Percentiles rank a stretch among this genome's conserved stretches.
phyloP scores from a whole-genome alignment of 768 basidiomycete genomes.

The Paxillus rubicundulus region DNA sequence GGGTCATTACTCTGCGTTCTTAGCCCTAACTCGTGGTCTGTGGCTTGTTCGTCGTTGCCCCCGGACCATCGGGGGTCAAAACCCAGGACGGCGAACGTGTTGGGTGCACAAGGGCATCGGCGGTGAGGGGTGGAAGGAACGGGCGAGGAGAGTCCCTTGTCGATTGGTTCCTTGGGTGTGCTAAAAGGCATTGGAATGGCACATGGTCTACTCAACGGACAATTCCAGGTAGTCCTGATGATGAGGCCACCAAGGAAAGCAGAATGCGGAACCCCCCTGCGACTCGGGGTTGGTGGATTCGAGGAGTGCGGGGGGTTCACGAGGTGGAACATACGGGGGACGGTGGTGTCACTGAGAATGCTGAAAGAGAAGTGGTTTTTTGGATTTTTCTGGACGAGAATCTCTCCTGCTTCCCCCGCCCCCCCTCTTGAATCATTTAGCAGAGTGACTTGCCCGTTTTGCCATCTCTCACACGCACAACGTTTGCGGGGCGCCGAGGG shows the following conservation, averaged over 20 bases:
- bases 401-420: too few relatives aligned
- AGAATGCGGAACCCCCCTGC: too few relatives aligned
- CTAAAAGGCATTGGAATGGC: background rate
- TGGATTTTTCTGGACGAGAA: too few relatives aligned
- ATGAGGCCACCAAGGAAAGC: background rate
- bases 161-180: constrained; percentile 23
- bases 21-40: constrained; percentile 6
- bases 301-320: too few relatives aligned
- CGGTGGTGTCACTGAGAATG: too few relatives aligned
- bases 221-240: background rate
- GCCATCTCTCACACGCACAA: too few relatives aligned
- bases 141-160: constrained; percentile 21
- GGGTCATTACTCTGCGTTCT: constrained; percentile 8
- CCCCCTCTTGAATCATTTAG: too few relatives aligned
- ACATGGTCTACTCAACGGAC: background rate
- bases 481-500: too few relatives aligned
- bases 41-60: constrained; percentile 2
- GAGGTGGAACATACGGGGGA: too few relatives aligned
- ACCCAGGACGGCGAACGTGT: background rate
- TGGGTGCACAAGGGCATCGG: constrained; percentile 2
- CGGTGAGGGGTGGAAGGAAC: constrained; percentile 26
- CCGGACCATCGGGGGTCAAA: background rate
- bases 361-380: too few relatives aligned
- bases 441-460: too few relatives aligned
- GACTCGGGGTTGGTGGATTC: too few relatives aligned